Evolutionary conservation across 495 filamentous ascomycete genomes (phyloP).

Genomic region (Hypoxylon cercidicola): DNA sequence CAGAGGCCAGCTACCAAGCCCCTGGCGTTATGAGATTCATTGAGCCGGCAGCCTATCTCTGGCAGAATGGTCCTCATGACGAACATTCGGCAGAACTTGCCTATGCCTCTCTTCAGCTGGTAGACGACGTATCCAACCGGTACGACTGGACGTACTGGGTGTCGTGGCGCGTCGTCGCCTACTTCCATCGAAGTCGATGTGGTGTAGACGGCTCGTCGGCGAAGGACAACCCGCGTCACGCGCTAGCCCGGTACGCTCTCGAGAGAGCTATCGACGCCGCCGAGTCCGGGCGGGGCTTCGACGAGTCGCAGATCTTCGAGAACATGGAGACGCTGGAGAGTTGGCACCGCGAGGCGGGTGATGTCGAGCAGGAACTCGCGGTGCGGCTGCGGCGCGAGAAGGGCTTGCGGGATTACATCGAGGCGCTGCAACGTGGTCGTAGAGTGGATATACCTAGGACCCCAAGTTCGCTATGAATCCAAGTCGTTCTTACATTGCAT

Average conservation of each 20-base stretch:
- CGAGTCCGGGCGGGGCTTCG: constrained; percentile 21
- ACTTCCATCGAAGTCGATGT: constrained; percentile 31
- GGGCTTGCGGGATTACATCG: constrained; percentile 26
- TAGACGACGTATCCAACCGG: constrained; percentile 18
- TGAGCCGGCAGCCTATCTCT: constrained; percentile 32
- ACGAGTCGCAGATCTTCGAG: constrained; percentile 35
- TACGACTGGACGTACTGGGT: constrained; percentile 38
- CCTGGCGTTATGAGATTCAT: constrained; percentile 19
- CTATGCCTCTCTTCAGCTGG: constrained; percentile 11
- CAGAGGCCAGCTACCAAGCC: background rate
- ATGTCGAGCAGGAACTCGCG: constrained; percentile 19
- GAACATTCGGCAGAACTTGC: constrained; percentile 29
- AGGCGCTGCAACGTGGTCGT: constrained; percentile 12
- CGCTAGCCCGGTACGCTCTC: constrained; percentile 33
- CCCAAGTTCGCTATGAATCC: constrained; percentile 15
- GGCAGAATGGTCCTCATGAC: constrained; percentile 34
- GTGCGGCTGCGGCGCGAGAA: constrained; percentile 29
- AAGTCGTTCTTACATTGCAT: background rate
- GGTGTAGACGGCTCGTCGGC: constrained; percentile 1
- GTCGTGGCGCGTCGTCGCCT: constrained; percentile 36
- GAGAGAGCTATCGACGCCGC: constrained; percentile 28
- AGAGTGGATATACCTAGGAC: constrained; percentile 4
- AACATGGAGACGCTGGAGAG: constrained; percentile 36
- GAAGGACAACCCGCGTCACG: constrained; percentile 29
- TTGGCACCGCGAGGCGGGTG: constrained; percentile 37